Base-by-base conservation (phyloP, 345 rosid genomes). In the Boechera divaricarpa region DNA sequence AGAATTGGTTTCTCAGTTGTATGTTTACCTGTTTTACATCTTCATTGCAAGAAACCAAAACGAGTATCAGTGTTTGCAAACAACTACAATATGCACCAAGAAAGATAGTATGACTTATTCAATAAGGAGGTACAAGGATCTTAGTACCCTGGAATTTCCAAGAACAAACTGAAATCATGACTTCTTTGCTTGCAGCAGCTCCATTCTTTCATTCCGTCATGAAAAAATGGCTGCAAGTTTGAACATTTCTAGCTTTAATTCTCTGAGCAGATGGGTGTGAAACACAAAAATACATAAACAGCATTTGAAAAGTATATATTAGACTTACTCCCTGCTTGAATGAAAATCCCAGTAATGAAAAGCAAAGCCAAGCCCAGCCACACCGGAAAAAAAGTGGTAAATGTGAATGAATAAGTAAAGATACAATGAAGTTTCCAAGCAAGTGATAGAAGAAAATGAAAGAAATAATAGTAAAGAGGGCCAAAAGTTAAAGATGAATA, bases 131-230 rank as follows among this genome's bases (percentile, higher is more conserved):
- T 57, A 39, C 12, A 29, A 81, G 63, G 2, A 35, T 28, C 29
- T 9, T 39, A 39, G 3, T 82, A 93, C 99, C 99, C 98, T 2
- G 96, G 98, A 70, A 95, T 91, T 82, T 84, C 96, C 70, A 92
- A 70, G 78, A 92, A 92, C 66, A 90, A 81, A 65, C 81, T 86
- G 71, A 95, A 95, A 85, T 95, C 97, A 76, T 95, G 96, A 72
- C 98, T 95, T 84, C 87, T 84, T 79, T 90, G 90, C 84, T 92
- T 95, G 89, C 97, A 95, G 84, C 99, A 95, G 70, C 99, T 91
- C 99, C 99, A 92, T 72, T 92, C 98, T 85, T 89, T 95, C 89
- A 84, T 92, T 75, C 98, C 99, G 63, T 95, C 98, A 53, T 88
- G 97, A 79, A 95, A 95, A 77, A 85, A 71, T 36, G 99, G 99